These are phyloP conservation scores for Vanrija sp. DNA, from an alignment of 1,284 basidiomycete species.

Conservation along the genomic window DNA sequence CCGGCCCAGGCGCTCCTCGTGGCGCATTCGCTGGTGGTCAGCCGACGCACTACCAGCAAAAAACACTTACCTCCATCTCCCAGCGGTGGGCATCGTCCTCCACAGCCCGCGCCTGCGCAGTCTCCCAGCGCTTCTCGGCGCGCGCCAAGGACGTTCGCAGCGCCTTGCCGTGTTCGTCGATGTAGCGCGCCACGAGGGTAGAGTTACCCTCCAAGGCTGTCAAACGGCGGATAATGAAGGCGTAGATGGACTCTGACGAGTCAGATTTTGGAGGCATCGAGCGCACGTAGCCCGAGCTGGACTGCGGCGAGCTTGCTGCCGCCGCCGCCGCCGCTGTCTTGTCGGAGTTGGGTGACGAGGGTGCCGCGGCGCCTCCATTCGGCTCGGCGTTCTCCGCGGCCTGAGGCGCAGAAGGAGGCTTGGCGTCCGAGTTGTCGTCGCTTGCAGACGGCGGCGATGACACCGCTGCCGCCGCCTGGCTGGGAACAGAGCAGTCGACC, in stretches of 20 bases:
- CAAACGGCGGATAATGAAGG: conserved; percentile 91
- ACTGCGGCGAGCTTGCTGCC: neutral
- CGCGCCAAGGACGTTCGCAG: conserved; percentile 71
- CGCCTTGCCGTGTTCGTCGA: conserved; percentile 80
- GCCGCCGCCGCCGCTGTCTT: neutral
- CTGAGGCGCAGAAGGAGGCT: too few species aligned
- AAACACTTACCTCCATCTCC: conserved; percentile 24
- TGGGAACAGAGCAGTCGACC: conserved; percentile 6
- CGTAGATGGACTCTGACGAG: conserved; percentile 91
- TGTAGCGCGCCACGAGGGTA: conserved; percentile 78
- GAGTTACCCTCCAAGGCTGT: conserved; percentile 81
- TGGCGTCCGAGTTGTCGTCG: neutral
- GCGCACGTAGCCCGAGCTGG: conserved; percentile 26
- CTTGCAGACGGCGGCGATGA: neutral
- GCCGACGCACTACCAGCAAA: conserved; percentile 5
- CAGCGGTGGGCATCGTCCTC: conserved; percentile 15
- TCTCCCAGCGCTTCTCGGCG: conserved; percentile 56
- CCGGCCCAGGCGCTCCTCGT: conserved; percentile 40
- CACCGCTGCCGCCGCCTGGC: neutral
- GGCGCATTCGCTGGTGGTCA: conserved; percentile 3
- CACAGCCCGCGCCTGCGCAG: conserved; percentile 27
- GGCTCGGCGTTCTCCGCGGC: neutral
- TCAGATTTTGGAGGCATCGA: conserved; percentile 36
- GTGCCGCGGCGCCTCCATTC: neutral
- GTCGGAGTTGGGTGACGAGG: neutral